Percentiles rank a stretch among this genome's conserved stretches.
phyloP scores from a whole-genome alignment of 1,139 yeast species.

The Debaryomycetaceae sp. region DNA sequence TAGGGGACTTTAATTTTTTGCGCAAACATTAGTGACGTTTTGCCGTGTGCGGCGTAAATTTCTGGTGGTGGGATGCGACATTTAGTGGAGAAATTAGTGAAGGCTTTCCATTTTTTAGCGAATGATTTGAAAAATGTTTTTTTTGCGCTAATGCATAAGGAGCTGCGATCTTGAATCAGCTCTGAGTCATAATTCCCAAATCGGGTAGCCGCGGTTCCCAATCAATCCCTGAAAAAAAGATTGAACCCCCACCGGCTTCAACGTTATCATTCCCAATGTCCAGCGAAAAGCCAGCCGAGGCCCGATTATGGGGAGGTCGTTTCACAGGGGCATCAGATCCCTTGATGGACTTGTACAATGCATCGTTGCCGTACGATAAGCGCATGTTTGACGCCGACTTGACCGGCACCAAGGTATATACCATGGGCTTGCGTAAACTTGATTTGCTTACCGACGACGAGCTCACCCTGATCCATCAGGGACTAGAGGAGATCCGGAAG shows the following conservation, averaged over 20 bases:
- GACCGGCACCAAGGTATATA: conserved; percentile 88
- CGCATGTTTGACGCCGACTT: conserved; percentile 91
- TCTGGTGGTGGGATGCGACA: too few relatives aligned
- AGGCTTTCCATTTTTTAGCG: too few relatives aligned
- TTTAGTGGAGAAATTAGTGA: too few relatives aligned
- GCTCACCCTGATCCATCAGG: conserved; percentile 67
- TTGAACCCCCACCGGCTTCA: neutral
- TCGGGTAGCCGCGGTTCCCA: conserved; percentile 24
- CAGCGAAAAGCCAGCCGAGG: conserved; percentile 37
- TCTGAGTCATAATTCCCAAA: conserved; percentile 1
- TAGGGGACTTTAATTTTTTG: too few relatives aligned
- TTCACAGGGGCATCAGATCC: conserved; percentile 97
- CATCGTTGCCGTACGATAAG: conserved; percentile 91
- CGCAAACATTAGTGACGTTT: too few relatives aligned
- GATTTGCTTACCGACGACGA: conserved; percentile 68
- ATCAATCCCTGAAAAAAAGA: conserved; percentile 7
- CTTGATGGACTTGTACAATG: conserved; percentile 91
- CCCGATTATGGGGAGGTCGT: conserved; percentile 96
- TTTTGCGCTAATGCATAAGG: neutral
- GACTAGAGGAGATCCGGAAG: conserved; percentile 53
- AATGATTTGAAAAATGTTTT: neutral
- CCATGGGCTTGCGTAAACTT: conserved; percentile 71
- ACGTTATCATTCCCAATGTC: conserved; percentile 5
- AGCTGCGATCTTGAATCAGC: conserved; percentile 1
- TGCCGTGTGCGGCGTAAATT: too few relatives aligned